Evolutionary conservation across 208 protist genomes (phyloP), one percentile per base, ranked within the genome.

Genomic region (Entamoeba histolytica): DNA sequence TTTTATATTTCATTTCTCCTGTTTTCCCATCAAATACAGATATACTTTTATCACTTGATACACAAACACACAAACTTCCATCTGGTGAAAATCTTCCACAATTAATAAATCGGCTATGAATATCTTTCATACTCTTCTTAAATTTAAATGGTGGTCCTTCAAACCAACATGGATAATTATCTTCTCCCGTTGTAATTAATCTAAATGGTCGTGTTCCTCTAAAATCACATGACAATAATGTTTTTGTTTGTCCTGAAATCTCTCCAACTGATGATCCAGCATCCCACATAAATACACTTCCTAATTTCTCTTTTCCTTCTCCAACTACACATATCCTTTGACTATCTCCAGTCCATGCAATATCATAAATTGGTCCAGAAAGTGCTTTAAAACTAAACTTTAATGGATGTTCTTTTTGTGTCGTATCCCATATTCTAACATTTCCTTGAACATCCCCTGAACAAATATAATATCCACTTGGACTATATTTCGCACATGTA

Each of bases 361-460:
- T 91, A 57, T 95, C 94, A 78, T 93, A 61, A 19, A 95, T 93
- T n/a, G 39, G 17, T 31, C 87, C 87, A 8, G 78, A 92, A 50
- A 93, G 49, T 49, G 91, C 51, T 28, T 35, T 49, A 8, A 28
- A 47, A 91, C 49, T 73, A 4, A 94, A 78, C 49, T 91, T 93
- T 14, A 92, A 51, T 31, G 87, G 92, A 35, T 94, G 92, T 19
- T 95, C 94, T 17, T 92, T 78, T 17, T 69, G 91, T 31, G 91
- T 69, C 7, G 61, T 49, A 49, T 97, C 96, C 96, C 96, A 97
- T 35, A 97, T 96, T 39, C 95, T 92, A 5, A 97, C 35, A 50
- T 95, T 96, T 91, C 96, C 96, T 49, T 94, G 91, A 3, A 92
- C 55, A 95, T 96, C 96, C 39, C 94, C 96, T 69, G 95, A 96